phyloP scores from a whole-genome alignment of 352 stramenopile species.

The Pythium oligandrum region DNA sequence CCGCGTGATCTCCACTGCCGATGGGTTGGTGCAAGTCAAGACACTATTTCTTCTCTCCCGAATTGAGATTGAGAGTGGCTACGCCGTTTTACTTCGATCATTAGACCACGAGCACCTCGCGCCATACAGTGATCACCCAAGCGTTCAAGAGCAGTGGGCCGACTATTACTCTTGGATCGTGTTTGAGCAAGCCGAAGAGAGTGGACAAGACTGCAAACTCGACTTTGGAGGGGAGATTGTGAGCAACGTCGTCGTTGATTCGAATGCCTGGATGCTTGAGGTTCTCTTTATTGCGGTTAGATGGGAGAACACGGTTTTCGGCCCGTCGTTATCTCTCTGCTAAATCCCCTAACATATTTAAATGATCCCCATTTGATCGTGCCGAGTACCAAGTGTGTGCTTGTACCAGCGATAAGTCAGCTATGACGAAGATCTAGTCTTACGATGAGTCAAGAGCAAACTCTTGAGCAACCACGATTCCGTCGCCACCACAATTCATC shows the following conservation, averaged over 20 bases:
- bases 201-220: not conserved
- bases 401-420: no score
- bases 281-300: not conserved
- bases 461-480: no score
- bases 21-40: constrained; percentile 22
- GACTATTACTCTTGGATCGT: not conserved
- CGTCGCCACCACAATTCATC: no score
- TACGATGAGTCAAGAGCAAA: no score
- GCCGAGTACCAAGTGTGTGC: no score
- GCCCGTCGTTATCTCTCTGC: not conserved
- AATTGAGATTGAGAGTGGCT: constrained; percentile 29
- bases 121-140: not conserved
- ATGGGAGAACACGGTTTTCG: not conserved
- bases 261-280: constrained; percentile 1
- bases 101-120: not conserved
- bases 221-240: not conserved
- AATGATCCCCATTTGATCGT: no score
- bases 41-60: constrained; percentile 43
- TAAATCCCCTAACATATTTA: no score
- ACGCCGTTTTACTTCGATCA: constrained; percentile 41
- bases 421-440: no score
- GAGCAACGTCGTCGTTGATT: not conserved
- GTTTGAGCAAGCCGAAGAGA: not conserved
- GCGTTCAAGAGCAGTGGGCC: not conserved
- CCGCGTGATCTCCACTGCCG: constrained; percentile 30